Evolutionary conservation across 2,329 filamentous ascomycete species (phyloP).

Genomic region (Fusarium foetens): DNA sequence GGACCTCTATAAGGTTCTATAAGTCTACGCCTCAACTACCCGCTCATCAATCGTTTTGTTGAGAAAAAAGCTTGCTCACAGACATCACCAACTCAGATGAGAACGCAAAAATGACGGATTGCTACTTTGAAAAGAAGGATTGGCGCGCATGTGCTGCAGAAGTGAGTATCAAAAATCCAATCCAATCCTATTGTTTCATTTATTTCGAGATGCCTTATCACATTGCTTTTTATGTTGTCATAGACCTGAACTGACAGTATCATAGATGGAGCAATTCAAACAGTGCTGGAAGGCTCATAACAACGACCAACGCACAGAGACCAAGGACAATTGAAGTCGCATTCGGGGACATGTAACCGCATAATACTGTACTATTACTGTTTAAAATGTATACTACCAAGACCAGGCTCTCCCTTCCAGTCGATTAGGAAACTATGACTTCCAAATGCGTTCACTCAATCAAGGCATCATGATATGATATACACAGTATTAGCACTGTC

Average conservation of each 20-base stretch:
- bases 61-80: slow-evolving; percentile 12
- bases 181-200: fast-evolving
- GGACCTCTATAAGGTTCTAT: neutral
- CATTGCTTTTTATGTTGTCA: neutral
- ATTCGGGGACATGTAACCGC: neutral
- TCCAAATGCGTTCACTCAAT: neutral
- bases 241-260: slow-evolving; percentile 21
- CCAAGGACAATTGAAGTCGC: slow-evolving; percentile 67
- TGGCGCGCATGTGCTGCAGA: slow-evolving; percentile 90
- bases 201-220: neutral
- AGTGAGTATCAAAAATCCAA: slow-evolving; percentile 64
- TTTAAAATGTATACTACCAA: neutral
- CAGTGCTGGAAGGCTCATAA: slow-evolving; percentile 92
- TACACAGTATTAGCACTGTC: slow-evolving; percentile 16
- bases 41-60: slow-evolving; percentile 21
- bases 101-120: slow-evolving; percentile 91
- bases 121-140: slow-evolving; percentile 95
- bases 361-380: neutral
- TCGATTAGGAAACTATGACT: neutral
- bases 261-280: slow-evolving; percentile 87
- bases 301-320: slow-evolving; percentile 84
- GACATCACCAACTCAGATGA: slow-evolving; percentile 68
- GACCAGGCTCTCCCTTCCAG: neutral
- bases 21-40: neutral
- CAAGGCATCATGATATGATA: slow-evolving; percentile 24